Conservation (phyloP, 1,284 basidiomycete genomes). For the Apiotrichum brassicae region DNA sequence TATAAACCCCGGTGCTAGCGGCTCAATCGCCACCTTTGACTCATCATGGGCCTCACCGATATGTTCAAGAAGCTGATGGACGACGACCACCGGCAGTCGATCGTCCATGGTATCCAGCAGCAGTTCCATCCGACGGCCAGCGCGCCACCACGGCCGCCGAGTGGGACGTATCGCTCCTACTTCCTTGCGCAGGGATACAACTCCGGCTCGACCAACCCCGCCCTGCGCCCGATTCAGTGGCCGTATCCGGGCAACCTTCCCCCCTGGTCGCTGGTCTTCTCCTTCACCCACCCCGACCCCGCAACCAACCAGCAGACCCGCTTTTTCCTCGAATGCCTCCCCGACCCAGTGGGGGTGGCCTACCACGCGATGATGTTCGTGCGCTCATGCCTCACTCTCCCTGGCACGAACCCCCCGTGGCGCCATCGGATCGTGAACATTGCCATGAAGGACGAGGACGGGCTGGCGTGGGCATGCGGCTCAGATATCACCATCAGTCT, state of each 20-base stretch:
- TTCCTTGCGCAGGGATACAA: neutral
- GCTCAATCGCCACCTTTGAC: neutral
- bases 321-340: conserved; percentile 30
- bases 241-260: conserved; percentile 3
- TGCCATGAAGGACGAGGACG: conserved; percentile 23
- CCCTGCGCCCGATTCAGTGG: conserved; percentile 2
- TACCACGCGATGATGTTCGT: conserved; percentile 26
- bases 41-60: neutral
- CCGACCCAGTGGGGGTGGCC: conserved; percentile 29
- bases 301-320: conserved; percentile 10
- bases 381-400: conserved; percentile 2
- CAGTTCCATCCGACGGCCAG: neutral
- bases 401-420: conserved; percentile 16
- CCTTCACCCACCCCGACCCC: conserved; percentile 8
- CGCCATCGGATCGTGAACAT: conserved; percentile 27
- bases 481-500: conserved; percentile 27
- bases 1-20: no score
- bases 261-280: neutral
- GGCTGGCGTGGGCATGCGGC: conserved; percentile 28
- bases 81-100: neutral
- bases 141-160: neutral
- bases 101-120: neutral
- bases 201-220: neutral
- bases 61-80: neutral
- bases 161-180: conserved; percentile 1